Conservation (phyloP, 163 green algal genomes). For the Scenedesmus sp. region DNA sequence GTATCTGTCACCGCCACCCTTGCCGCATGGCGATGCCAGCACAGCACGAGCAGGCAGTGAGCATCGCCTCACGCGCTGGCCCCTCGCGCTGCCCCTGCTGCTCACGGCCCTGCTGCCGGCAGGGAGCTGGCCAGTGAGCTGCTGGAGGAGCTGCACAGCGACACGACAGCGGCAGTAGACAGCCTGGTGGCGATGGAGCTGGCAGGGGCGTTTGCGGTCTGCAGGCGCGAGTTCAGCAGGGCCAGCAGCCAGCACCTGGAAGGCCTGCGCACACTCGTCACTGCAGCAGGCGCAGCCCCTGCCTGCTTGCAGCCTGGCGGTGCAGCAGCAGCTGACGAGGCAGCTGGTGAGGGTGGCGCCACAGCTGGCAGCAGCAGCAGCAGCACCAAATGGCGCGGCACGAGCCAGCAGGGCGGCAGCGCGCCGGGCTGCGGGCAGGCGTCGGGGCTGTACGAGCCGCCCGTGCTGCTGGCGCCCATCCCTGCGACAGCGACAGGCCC, state of each 20-base stretch:
- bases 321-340: not conserved
- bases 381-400: not conserved
- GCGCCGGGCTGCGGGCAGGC: not conserved
- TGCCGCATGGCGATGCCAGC: too few relatives aligned
- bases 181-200: constrained; percentile 50
- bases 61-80: not conserved
- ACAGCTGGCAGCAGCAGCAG: not conserved
- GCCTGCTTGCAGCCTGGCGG: not conserved
- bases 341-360: not conserved
- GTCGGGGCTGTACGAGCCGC: constrained; percentile 29
- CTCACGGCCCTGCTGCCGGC: not conserved
- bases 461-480: not conserved
- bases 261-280: constrained; percentile 14
- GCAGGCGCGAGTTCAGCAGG: constrained; percentile 47
- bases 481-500: constrained; percentile 45
- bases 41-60: too few relatives aligned
- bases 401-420: not conserved
- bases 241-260: constrained; percentile 48
- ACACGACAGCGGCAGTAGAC: constrained; percentile 35
- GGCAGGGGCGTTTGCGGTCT: constrained; percentile 42
- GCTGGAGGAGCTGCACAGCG: constrained; percentile 37
- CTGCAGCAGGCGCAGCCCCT: not conserved
- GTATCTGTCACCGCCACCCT: too few relatives aligned
- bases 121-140: constrained; percentile 46
- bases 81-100: not conserved